Conservation (phyloP, 208 protist species). For the Wallacemonas sp. region DNA sequence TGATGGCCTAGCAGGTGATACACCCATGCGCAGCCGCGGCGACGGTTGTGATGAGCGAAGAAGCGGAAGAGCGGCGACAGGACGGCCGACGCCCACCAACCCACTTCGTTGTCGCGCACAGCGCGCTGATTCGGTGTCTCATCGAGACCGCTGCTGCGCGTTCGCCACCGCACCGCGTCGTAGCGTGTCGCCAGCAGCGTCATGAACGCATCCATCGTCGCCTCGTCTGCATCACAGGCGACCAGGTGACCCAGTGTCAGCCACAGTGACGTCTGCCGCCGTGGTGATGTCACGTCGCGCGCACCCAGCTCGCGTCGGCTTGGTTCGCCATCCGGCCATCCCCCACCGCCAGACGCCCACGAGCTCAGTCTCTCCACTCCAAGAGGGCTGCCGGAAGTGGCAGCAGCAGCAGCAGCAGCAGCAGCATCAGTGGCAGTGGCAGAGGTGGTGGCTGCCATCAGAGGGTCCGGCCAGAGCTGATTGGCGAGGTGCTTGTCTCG, state of each 20-base stretch:
- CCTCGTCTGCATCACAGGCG: background rate
- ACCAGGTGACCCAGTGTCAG: background rate
- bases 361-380: too few species aligned
- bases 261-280: background rate
- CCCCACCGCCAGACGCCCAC: too few species aligned
- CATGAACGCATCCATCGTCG: background rate
- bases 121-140: too few species aligned
- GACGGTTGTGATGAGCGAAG: background rate
- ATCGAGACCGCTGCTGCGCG: background rate
- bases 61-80: slow-evolving; percentile 1
- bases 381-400: too few species aligned
- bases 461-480: slow-evolving; percentile 4
- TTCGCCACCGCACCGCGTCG: background rate
- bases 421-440: background rate
- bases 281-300: background rate
- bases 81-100: background rate
- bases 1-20: slow-evolving; percentile 31
- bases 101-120: too few species aligned
- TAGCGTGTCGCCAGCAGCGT: background rate
- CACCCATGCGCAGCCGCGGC: slow-evolving; percentile 28
- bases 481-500: background rate
- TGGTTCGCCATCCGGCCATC: too few species aligned
- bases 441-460: background rate
- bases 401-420: too few species aligned
- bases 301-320: too few species aligned